Percentiles rank a stretch among this genome's conserved stretches.
These are phyloP conservation scores for Salix suchowensis DNA, from an alignment of 345 rosid genomes.

Conservation along the genomic window DNA sequence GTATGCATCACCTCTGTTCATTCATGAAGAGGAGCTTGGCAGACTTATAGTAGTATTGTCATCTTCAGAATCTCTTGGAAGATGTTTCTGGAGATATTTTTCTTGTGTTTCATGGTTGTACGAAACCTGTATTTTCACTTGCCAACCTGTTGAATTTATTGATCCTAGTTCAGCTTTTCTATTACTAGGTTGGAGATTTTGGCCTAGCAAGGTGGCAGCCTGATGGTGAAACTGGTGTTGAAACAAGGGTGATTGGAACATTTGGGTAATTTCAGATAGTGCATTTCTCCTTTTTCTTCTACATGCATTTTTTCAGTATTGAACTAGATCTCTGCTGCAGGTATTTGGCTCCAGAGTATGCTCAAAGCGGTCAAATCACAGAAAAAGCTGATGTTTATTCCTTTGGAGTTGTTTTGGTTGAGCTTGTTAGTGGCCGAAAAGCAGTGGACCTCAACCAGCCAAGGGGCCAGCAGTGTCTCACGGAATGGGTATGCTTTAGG, in stretches of 20 bases:
- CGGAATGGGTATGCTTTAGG: slow-evolving; percentile 77
- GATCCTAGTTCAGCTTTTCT: slow-evolving; percentile 3
- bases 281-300: slow-evolving; percentile 9
- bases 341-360: slow-evolving; percentile 98
- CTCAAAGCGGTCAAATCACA: slow-evolving; percentile 96
- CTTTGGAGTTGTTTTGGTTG: slow-evolving; percentile 91
- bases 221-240: slow-evolving; percentile 92
- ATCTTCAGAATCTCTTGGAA: neutral
- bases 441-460: slow-evolving; percentile 89
- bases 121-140: neutral
- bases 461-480: slow-evolving; percentile 94
- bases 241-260: slow-evolving; percentile 96
- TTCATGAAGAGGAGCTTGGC: neutral
- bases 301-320: neutral
- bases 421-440: slow-evolving; percentile 94
- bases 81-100: neutral
- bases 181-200: slow-evolving; percentile 88
- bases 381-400: slow-evolving; percentile 98
- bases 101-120: neutral
- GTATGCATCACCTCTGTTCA: neutral
- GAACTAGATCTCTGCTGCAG: slow-evolving; percentile 35
- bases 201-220: slow-evolving; percentile 99
- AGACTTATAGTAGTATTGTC: neutral
- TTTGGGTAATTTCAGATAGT: slow-evolving; percentile 62
- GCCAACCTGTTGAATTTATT: neutral